Evolutionary conservation across 2,329 filamentous ascomycete genomes (phyloP).

Genomic region (Diaporthe helianthi): DNA sequence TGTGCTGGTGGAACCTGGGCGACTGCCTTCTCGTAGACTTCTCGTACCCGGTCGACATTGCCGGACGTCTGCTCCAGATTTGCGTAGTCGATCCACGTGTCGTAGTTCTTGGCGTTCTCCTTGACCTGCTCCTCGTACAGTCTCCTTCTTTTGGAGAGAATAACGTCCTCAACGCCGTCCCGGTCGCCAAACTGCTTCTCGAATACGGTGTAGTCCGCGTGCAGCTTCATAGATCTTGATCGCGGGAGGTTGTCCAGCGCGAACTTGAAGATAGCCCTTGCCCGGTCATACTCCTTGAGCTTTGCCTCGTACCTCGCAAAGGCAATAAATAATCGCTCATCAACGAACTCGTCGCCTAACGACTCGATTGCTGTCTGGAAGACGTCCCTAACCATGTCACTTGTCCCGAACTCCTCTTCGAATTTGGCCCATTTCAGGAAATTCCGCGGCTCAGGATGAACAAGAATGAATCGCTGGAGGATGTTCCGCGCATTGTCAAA

Average conservation of each 20-base stretch:
- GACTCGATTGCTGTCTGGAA: constrained; percentile 89
- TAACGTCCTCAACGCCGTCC: constrained; percentile 93
- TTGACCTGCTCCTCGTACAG: constrained; percentile 95
- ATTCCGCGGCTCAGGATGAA: constrained; percentile 92
- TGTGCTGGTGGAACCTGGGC: constrained; percentile 93
- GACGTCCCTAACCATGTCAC: constrained; percentile 89
- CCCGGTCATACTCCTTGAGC: constrained; percentile 92
- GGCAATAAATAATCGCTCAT: constrained; percentile 93
- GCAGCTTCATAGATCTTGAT: constrained; percentile 81
- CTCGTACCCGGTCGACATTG: constrained; percentile 82
- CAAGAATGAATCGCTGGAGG: constrained; percentile 87
- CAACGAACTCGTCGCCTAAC: constrained; percentile 92
- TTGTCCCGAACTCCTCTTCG: constrained; percentile 93
- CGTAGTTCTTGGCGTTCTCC: constrained; percentile 95
- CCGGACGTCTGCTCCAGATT: constrained; percentile 86
- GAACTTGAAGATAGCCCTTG: constrained; percentile 95
- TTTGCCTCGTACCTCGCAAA: constrained; percentile 96
- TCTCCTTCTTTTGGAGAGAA: constrained; percentile 90
- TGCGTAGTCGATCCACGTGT: constrained; percentile 96
- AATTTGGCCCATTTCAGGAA: constrained; percentile 99
- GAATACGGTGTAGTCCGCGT: constrained; percentile 95
- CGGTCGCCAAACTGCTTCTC: constrained; percentile 97
- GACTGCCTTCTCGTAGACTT: constrained; percentile 94
- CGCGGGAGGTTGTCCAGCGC: constrained; percentile 90
- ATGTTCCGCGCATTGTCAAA: constrained; percentile 89